These are phyloP conservation scores for Capniomyces stellatus DNA, from an alignment of 371 early-diverging fungal genomes.

Conservation along the genomic window DNA sequence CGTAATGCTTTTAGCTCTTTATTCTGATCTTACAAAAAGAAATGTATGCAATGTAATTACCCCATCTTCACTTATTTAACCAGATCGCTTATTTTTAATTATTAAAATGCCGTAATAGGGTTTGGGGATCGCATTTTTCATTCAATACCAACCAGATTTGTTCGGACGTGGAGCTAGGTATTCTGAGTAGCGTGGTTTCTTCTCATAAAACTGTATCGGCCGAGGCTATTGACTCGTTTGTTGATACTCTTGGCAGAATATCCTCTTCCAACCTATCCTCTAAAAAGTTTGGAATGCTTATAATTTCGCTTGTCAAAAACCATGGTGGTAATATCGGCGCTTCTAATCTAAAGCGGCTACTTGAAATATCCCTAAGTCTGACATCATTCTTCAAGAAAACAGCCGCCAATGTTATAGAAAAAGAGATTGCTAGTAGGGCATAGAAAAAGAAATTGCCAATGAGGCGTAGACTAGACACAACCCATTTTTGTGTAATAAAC, in stretches of 20 bases:
- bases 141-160: background rate
- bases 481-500: no score
- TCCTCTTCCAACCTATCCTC: conserved; percentile 3
- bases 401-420: background rate
- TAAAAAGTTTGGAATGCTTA: conserved; percentile 17
- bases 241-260: background rate
- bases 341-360: conserved; percentile 6
- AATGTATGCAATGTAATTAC: no score
- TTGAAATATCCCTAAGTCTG: conserved; percentile 6
- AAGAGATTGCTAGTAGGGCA: background rate
- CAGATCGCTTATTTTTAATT: no score
- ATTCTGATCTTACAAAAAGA: no score
- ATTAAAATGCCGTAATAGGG: no score
- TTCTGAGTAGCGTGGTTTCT: conserved; percentile 10
- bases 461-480: no score
- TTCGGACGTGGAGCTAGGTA: conserved; percentile 3
- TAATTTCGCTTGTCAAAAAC: conserved; percentile 18
- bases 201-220: background rate
- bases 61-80: no score
- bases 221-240: conserved; percentile 7
- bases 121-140: conserved; percentile 4
- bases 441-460: background rate
- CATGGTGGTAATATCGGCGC: conserved; percentile 7
- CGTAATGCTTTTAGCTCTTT: no score
- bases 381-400: conserved; percentile 14